Evolutionary conservation across 2,329 filamentous ascomycete species (phyloP).

Genomic region (Talaromyces funiculosus): DNA sequence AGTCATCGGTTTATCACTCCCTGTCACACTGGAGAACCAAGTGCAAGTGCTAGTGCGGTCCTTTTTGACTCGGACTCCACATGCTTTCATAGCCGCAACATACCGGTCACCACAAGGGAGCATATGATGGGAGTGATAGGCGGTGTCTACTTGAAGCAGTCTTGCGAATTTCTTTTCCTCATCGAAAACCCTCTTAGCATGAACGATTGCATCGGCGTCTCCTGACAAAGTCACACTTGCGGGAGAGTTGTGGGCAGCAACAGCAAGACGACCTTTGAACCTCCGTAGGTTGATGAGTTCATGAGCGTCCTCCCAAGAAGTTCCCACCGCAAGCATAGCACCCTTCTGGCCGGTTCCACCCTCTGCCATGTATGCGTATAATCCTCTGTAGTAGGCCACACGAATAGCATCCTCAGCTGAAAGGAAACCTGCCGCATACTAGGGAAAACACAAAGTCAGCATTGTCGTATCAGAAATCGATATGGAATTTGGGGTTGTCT

Average conservation of each 20-base stretch:
- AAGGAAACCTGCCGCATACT: slow-evolving; percentile 40
- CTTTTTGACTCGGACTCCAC: slow-evolving; percentile 8
- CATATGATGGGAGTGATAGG: slow-evolving; percentile 42
- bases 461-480: background rate
- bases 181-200: slow-evolving; percentile 21
- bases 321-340: slow-evolving; percentile 30
- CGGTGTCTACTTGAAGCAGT: slow-evolving; percentile 31
- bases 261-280: slow-evolving; percentile 14
- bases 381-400: slow-evolving; percentile 37
- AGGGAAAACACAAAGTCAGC: background rate
- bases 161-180: slow-evolving; percentile 29
- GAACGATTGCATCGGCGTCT: slow-evolving; percentile 25
- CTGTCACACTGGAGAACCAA: slow-evolving; percentile 6
- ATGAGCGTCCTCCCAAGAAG: slow-evolving; percentile 20
- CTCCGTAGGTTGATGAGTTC: slow-evolving; percentile 11
- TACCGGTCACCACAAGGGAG: slow-evolving; percentile 28
- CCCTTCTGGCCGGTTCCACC: slow-evolving; percentile 16
- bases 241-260: slow-evolving; percentile 34
- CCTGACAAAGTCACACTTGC: slow-evolving; percentile 39
- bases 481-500: background rate
- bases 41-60: background rate
- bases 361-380: slow-evolving; percentile 14
- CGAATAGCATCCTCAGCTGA: slow-evolving; percentile 32
- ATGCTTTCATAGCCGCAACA: slow-evolving; percentile 12
- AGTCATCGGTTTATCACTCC: background rate